Evolutionary conservation across 352 stramenopile genomes (phyloP), one percentile per base, ranked within the genome.

Genomic region (Halophytophthora polymorphica): DNA sequence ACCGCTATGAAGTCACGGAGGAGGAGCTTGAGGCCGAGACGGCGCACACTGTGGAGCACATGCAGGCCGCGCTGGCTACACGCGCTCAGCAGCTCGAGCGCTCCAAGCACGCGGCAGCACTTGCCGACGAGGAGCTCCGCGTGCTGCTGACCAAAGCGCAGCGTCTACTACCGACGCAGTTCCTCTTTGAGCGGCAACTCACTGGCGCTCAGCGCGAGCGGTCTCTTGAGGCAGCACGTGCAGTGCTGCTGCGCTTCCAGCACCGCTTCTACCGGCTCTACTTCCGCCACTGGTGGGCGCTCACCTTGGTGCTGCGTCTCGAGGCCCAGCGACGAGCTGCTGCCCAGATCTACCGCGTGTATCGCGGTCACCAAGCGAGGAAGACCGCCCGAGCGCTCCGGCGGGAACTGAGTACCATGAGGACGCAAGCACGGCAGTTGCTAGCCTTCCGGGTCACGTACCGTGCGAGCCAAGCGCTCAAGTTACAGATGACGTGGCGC

Each of bases 181-280:
- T 86, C 35, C 62, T 88, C 2, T 88, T 88, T 50, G 77, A 84
- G 43, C 64, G 64, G 10, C 77, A 86, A 21, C 55, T 88, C 13
- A 72, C 52, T 1, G 52, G 46, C 5, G 69, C 73, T 38, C 76
- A 66, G 34, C 57, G 69, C 14, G 60, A 77, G 34, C 71, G 72
- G 42, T 64, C 72, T 6, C 36, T 85, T 7, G 42, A 79, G 6
- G 72, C 69, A 29, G 69, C 83, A 23, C 61, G 69, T 2, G 50
- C 56, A 8, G 71, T 78, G 23, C 25, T 86, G n/a, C 31, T 66
- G 18, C 48, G 61, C 10, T 80, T 86, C 41, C 62, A 80, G 23
- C 66, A 84, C 50, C 74, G 74, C 14, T 85, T 80, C 53, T 86
- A 67, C 48, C 22, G 57, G 6, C 49, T 77, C n/a, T 81, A 67